phyloP scores from a whole-genome alignment of 768 basidiomycete genomes.

The Pholiota molesta region DNA sequence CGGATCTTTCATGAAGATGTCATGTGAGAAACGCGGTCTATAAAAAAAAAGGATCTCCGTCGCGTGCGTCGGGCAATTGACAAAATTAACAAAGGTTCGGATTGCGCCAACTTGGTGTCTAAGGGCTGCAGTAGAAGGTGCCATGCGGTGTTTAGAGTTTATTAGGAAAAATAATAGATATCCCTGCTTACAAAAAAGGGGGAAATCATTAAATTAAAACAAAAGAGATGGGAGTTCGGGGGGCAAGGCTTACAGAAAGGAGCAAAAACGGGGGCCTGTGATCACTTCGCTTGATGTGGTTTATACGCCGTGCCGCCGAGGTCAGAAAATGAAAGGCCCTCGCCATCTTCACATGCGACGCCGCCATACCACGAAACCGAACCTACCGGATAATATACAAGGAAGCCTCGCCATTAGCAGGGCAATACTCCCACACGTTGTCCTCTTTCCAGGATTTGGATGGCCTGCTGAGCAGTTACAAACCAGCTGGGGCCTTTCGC shows the following conservation, averaged over 20 bases:
- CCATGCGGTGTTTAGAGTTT: not conserved
- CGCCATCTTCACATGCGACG: slow-evolving; percentile 8
- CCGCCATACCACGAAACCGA: slow-evolving; percentile 9
- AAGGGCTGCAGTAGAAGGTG: slow-evolving; percentile 3
- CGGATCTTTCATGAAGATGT: slow-evolving; percentile 11
- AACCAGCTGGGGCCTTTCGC: slow-evolving; percentile 80
- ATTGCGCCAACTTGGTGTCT: slow-evolving; percentile 13
- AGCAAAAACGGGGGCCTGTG: not conserved
- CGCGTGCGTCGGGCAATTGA: slow-evolving; percentile 12
- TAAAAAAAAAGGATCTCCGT: slow-evolving; percentile 13
- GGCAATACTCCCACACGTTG: slow-evolving; percentile 53
- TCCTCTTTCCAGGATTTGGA: slow-evolving; percentile 59
- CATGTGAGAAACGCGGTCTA: slow-evolving; percentile 15
- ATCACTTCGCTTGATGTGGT: slow-evolving; percentile 6
- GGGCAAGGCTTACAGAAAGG: not conserved
- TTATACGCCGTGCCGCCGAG: slow-evolving; percentile 3
- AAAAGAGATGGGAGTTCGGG: not conserved
- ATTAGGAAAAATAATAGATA: not conserved
- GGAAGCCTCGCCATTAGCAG: slow-evolving; percentile 31
- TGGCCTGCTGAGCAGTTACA: slow-evolving; percentile 60
- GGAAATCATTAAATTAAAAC: not conserved
- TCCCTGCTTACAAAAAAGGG: not conserved
- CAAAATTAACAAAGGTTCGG: slow-evolving; percentile 11
- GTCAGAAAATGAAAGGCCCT: not conserved
- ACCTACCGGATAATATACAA: slow-evolving; percentile 3